These are phyloP conservation scores for Melanogaster broomeanus DNA, from an alignment of 768 basidiomycete species.

Conservation along the genomic window DNA sequence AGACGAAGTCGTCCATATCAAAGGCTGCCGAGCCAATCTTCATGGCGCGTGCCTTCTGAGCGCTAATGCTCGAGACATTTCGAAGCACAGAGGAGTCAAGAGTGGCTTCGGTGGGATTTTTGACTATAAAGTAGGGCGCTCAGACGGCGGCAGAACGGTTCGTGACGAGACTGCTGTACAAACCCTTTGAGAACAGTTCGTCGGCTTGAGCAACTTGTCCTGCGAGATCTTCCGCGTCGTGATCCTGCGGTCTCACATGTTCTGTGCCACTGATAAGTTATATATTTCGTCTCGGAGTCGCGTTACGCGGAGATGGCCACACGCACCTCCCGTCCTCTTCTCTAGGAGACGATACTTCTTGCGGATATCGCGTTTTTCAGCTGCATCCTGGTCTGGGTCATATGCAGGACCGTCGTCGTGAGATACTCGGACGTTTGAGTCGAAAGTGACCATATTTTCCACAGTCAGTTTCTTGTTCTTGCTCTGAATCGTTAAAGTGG, in stretches of 20 bases:
- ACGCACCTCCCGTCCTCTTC: constrained; percentile 62
- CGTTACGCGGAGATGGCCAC: constrained; percentile 1
- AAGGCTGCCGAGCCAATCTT: constrained; percentile 87
- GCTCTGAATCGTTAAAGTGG: too few species aligned
- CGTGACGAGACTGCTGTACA: constrained; percentile 5
- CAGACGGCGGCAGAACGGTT: not conserved
- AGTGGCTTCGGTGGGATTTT: constrained; percentile 84
- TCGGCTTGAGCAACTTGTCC: constrained; percentile 60
- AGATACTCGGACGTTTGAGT: constrained; percentile 8
- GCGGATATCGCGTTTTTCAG: constrained; percentile 73
- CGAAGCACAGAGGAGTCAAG: constrained; percentile 85
- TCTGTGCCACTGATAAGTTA: constrained; percentile 26
- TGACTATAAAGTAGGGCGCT: constrained; percentile 45
- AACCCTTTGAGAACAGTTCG: constrained; percentile 64
- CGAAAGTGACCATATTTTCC: constrained; percentile 19
- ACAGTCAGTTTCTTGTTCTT: not conserved
- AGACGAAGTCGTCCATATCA: constrained; percentile 89
- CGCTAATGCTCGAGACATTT: constrained; percentile 74
- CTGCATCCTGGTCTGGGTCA: constrained; percentile 84
- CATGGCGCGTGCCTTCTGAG: constrained; percentile 88
- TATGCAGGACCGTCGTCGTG: constrained; percentile 47
- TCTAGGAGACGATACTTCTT: constrained; percentile 72
- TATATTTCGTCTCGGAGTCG: constrained; percentile 1
- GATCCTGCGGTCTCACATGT: constrained; percentile 54
- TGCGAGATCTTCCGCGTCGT: constrained; percentile 56